Evolutionary conservation across 2,329 filamentous ascomycete genomes (phyloP), one percentile per base, ranked within the genome.

Genomic region (Penicillium sp.): DNA sequence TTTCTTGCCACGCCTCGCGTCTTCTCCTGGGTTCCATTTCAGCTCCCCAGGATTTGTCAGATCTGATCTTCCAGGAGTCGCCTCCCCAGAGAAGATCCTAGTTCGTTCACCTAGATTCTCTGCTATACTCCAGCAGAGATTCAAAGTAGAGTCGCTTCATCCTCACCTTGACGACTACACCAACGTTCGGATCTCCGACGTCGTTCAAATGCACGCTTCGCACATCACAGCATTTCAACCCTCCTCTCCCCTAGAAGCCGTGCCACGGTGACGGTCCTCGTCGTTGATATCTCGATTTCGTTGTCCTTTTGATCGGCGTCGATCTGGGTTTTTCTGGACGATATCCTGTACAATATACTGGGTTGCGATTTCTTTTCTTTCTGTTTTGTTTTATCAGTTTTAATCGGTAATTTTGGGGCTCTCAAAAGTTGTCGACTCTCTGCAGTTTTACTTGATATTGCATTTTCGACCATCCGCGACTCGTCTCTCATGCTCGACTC

Each of bases 331-430:
- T 73, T 61, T 69, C 63, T 69, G 69, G 68, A 71, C 71, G 75
- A 79, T 79, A 79, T 78, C 76, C 76, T 79, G 77, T 79, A 79
- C 73, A 78, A 79, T 79, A 78, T 76, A 77, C 69, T 69, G 73
- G 70, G 69, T 71, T 73, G 66, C 69, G 67, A 66, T 65, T 66
- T 66, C 66, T 58, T 54, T 50, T 61, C 56, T 60, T 61, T 48
- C 47, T 64, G 57, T 64, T 59, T 60, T 62, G 60, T 66, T 63
- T 45, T 38, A 9, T 23, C 23, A 7, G n/a, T 65, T 62, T 67
- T 61, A 60, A 61, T 56, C 58, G 60, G 60, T 55, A 59, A 46
- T 58, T 50, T 54, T 64, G 57, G 62, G 45, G 53, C 63, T 63
- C 46, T 63, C 54, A 65, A 68, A 68, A 67, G 64, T 64, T 64